Evolutionary conservation across 306 rosid genomes (phyloP).

Genomic region (cucumber (Cucumis sativus)): DNA sequence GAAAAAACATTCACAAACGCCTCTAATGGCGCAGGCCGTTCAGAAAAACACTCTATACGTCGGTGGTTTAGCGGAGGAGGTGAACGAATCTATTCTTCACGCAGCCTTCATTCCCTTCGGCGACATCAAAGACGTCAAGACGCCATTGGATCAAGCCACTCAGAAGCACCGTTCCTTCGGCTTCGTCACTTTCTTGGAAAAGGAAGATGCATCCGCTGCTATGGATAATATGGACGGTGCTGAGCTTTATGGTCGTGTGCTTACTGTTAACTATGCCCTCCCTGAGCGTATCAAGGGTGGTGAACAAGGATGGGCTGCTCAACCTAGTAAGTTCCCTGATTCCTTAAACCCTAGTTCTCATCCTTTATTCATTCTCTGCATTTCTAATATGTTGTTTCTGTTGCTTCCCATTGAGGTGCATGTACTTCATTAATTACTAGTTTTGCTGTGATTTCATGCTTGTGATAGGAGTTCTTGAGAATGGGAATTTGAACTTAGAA

Average conservation of each 20-base stretch:
- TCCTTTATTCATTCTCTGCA: background rate
- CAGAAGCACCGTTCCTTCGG: constrained; percentile 98
- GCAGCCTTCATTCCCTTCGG: constrained; percentile 89
- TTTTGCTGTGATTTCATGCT: no score
- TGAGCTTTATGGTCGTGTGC: constrained; percentile 91
- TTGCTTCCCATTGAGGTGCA: background rate
- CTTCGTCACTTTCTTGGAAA: constrained; percentile 81
- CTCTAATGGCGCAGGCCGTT: constrained; percentile 64
- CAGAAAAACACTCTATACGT: constrained; percentile 91
- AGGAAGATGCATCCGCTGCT: constrained; percentile 87
- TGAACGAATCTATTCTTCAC: constrained; percentile 72
- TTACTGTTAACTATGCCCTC: constrained; percentile 88
- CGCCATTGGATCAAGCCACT: constrained; percentile 89
- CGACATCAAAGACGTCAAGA: constrained; percentile 87
- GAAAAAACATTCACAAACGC: background rate
- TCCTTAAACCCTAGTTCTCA: background rate
- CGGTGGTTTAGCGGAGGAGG: constrained; percentile 89
- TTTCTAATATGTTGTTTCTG: background rate
- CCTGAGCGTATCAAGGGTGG: constrained; percentile 93
- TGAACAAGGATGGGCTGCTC: constrained; percentile 99
- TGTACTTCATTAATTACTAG: no score
- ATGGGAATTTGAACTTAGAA: no score
- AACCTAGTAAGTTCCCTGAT: constrained; percentile 43
- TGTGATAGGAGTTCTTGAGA: no score
- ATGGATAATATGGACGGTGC: constrained; percentile 99